Evolutionary conservation across 768 basidiomycete genomes (phyloP).

Genomic region (Dacryopinax primogenitus): DNA sequence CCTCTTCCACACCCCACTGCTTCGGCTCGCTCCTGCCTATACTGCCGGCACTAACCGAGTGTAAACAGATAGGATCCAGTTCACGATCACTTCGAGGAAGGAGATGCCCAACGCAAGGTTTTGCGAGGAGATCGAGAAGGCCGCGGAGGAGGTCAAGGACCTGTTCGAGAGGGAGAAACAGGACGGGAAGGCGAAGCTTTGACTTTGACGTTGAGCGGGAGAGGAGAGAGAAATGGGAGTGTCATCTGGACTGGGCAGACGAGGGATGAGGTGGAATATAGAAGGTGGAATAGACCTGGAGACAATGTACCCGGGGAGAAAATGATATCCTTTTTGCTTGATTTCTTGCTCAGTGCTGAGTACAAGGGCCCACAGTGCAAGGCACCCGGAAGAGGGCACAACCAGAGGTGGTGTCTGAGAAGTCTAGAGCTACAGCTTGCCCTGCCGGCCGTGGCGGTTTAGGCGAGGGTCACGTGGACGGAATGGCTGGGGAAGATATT

Average conservation of each 20-base stretch:
- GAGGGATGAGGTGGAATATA: not conserved
- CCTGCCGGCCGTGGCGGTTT: not conserved
- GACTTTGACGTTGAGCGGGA: not conserved
- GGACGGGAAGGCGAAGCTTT: conserved; percentile 21
- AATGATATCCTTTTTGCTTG: not conserved
- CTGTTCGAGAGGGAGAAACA: conserved; percentile 32
- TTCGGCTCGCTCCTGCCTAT: not conserved
- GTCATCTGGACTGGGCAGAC: not conserved
- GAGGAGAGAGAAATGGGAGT: no score
- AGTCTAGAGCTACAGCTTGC: not conserved
- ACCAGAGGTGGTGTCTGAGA: not conserved
- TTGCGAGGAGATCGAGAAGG: conserved; percentile 49
- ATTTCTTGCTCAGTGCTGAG: not conserved
- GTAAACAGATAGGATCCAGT: conserved; percentile 58
- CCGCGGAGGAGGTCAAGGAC: conserved; percentile 56
- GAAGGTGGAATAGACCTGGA: not conserved
- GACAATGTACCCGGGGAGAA: no score
- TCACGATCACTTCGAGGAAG: conserved; percentile 73
- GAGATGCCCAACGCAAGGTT: conserved; percentile 73
- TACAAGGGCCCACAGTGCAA: not conserved
- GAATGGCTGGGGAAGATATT: not conserved
- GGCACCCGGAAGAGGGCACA: not conserved
- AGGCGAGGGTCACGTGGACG: not conserved
- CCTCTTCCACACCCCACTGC: not conserved
- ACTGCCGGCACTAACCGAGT: no score